Base-by-base conservation (phyloP, 306 rosid genomes). In the Cicer yamashitae region DNA sequence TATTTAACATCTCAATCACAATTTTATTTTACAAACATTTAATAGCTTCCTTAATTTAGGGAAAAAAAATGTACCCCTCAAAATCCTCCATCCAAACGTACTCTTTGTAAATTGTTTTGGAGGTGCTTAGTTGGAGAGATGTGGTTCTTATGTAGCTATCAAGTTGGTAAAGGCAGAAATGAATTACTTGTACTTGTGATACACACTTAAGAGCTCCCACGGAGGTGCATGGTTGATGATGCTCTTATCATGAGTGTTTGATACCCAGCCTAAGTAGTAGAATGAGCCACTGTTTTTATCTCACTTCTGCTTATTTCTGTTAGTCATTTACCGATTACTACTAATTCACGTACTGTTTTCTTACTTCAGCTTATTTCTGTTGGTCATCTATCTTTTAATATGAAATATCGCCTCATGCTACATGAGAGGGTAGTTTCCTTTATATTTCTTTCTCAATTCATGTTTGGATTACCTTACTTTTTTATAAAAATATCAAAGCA, bases 271-370 rank as follows among this genome's bases (percentile, higher is more conserved):
- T 52, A 65, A 40, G 46, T 51, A 9, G 48, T 54, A 47, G 13
- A 67, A 66, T 6, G 52, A 6, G 25, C 20, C 22, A 50, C 3
- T 44, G 69, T 22, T 50, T 5, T 58, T 37, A 3, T 30, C 34
- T 57, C 14, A 12, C 62, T 56, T 77, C 15, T 40, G 2, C 14
- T 50, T 50, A 4, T 50, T 13, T n/a, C 17, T 13, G 7, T 30
- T 45, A 34, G 30, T 10, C 62, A 14, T 53, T 67, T 56, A 68
- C 60, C 5, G 5, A 30, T 71, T 51, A 51, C 51, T 72, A 44
- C 78, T 45, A 11, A 64, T 79, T 50, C 48, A 73, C 30, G 12
- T 14, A 8, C 43, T 38, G 34, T 79, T 70, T 79, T 74, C 22
- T 54, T 30, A 18, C 62, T 56, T 77, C 15, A 18, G 2, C 14